These are phyloP conservation scores for Heracleum sosnowskyi DNA, from an alignment of 129 eudicot genomes.

Conservation along the genomic window DNA sequence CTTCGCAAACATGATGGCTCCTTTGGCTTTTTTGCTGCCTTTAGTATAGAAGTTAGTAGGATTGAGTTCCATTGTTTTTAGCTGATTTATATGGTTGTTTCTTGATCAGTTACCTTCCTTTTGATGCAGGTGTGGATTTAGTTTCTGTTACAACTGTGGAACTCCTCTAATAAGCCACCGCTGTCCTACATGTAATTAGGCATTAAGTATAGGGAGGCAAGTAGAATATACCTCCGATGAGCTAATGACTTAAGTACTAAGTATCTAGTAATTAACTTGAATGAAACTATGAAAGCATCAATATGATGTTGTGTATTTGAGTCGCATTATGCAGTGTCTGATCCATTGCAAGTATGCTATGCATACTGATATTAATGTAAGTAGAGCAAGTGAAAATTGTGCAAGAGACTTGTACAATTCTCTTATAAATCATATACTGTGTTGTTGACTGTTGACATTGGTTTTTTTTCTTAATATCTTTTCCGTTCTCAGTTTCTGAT, in stretches of 20 bases:
- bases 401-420: not conserved
- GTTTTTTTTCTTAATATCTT: not conserved
- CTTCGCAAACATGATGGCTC: not conserved
- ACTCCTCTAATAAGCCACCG: constrained; percentile 13
- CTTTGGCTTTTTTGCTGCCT: not conserved
- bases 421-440: not conserved
- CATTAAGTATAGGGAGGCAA: not conserved
- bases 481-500: not conserved
- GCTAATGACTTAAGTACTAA: not conserved
- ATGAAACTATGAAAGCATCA: not conserved
- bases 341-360: not conserved
- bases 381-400: not conserved
- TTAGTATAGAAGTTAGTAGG: not conserved
- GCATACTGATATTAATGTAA: not conserved
- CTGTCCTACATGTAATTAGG: constrained; percentile 20
- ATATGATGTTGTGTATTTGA: not conserved
- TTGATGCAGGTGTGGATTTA: constrained; percentile 9
- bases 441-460: not conserved
- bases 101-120: not conserved
- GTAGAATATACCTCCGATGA: not conserved
- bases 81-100: not conserved
- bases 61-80: not conserved
- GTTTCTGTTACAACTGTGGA: constrained; percentile 19
- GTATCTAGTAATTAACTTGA: not conserved
- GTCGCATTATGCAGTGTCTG: not conserved